A percentile compares a stretch with the other conserved stretches of the same genome.
Conservation (phyloP, 2,329 filamentous ascomycete species). For the Fusarium guadeloupense region DNA sequence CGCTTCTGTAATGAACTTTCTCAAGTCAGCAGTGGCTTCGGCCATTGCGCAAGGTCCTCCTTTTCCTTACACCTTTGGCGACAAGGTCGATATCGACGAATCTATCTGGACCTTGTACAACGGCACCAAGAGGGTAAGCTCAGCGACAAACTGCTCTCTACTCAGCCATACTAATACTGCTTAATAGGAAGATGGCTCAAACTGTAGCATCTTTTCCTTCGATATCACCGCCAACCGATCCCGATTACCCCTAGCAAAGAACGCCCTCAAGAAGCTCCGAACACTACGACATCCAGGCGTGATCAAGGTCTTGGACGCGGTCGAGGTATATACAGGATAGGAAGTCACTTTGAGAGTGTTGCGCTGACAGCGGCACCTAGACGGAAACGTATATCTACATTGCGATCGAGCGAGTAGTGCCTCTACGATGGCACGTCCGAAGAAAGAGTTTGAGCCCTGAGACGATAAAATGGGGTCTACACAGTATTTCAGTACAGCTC, state of each 20-base stretch:
- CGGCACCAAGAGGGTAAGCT: conserved; percentile 83
- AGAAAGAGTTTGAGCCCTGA: conserved; percentile 88
- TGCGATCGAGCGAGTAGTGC: conserved; percentile 88
- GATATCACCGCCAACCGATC: conserved; percentile 84
- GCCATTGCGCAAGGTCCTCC: conserved; percentile 94
- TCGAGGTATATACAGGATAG: conserved; percentile 71
- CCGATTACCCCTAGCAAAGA: conserved; percentile 85
- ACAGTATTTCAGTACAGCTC: conserved; percentile 76
- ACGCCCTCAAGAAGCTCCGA: conserved; percentile 91
- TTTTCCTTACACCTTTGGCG: conserved; percentile 92
- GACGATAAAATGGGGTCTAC: conserved; percentile 96
- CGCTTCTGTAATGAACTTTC: conserved; percentile 79
- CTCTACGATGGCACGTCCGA: conserved; percentile 89
- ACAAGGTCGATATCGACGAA: conserved; percentile 89
- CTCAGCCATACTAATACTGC: neutral
- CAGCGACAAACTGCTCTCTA: neutral
- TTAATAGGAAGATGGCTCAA: conserved; percentile 85
- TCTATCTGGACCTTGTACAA: conserved; percentile 98
- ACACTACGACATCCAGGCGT: conserved; percentile 95
- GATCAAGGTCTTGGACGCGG: conserved; percentile 91
- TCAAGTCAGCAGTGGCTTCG: conserved; percentile 96
- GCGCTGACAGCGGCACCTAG: conserved; percentile 55
- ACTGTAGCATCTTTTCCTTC: conserved; percentile 97
- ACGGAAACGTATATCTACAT: conserved; percentile 97
- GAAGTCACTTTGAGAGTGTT: neutral